phyloP scores from a whole-genome alignment of 2,329 filamentous ascomycete genomes.

The Berkeleyomyces basicola region DNA sequence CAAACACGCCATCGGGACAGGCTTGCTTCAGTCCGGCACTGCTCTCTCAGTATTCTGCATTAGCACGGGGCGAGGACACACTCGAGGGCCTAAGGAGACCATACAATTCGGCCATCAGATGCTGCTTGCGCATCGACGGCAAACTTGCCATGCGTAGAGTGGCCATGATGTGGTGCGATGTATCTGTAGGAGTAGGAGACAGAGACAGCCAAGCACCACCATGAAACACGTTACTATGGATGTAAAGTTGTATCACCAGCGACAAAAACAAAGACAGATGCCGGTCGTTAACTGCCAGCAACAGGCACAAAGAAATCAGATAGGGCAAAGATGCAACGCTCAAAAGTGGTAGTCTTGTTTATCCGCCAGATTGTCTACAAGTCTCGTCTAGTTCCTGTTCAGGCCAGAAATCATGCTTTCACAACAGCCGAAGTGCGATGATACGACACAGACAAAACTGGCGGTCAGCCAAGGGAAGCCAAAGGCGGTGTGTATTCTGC shows the following conservation, averaged over 20 bases:
- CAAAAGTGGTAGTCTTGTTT: background rate
- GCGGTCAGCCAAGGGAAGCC: background rate
- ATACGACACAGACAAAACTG: background rate
- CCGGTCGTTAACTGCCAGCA: background rate
- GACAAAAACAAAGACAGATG: slow-evolving; percentile 1
- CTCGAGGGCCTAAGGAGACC: background rate
- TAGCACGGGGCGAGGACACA: background rate
- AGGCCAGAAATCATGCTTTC: background rate
- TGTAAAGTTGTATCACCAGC: background rate
- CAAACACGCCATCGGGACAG: slow-evolving; percentile 73
- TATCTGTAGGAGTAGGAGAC: background rate
- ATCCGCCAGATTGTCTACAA: background rate
- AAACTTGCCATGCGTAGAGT: slow-evolving; percentile 29
- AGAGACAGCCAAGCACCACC: background rate
- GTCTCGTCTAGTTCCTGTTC: background rate
- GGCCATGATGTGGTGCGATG: slow-evolving; percentile 24
- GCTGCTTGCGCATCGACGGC: slow-evolving; percentile 51
- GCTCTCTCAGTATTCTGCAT: slow-evolving; percentile 9
- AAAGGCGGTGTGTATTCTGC: slow-evolving; percentile 1
- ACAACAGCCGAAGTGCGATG: background rate
- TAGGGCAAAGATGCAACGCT: background rate
- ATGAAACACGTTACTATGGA: background rate
- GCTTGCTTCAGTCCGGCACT: slow-evolving; percentile 68
- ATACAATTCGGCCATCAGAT: slow-evolving; percentile 69
- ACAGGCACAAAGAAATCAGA: background rate